These are phyloP conservation scores for Arachnopeziza araneosa DNA, from an alignment of 2,329 filamentous ascomycete genomes.

Conservation along the genomic window DNA sequence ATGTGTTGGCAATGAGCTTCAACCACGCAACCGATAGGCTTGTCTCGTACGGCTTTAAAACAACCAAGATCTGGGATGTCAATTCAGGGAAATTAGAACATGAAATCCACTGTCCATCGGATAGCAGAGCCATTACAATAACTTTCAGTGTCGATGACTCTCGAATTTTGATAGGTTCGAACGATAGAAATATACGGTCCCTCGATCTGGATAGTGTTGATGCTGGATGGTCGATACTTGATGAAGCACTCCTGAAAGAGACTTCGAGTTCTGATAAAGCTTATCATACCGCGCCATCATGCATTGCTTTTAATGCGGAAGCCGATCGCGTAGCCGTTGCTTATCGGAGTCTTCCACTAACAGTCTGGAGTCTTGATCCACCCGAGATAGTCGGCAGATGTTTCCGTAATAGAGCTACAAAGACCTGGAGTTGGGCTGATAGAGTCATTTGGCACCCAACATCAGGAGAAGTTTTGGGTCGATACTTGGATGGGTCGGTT, in stretches of 20 bases:
- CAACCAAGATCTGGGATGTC: constrained; percentile 30
- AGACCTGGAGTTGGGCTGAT: neutral
- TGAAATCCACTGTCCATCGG: neutral
- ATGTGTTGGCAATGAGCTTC: constrained; percentile 30
- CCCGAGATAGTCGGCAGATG: constrained; percentile 7
- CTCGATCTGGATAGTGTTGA: neutral
- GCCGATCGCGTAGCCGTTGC: constrained; percentile 14
- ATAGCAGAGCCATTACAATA: neutral
- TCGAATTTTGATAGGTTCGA: neutral
- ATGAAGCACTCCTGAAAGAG: neutral
- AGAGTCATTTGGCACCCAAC: constrained; percentile 8
- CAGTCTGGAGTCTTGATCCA: constrained; percentile 14
- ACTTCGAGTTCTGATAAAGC: constrained; percentile 1
- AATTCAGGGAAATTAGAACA: neutral
- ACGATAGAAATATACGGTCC: neutral
- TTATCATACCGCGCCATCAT: neutral
- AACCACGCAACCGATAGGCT: constrained; percentile 26
- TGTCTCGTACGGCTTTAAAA: constrained; percentile 29
- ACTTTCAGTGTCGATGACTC: neutral
- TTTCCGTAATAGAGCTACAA: neutral
- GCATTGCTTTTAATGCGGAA: constrained; percentile 16
- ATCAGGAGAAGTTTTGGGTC: constrained; percentile 7
- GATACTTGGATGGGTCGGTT: constrained; percentile 10
- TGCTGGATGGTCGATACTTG: neutral
- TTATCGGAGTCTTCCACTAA: constrained; percentile 16